Base-by-base conservation (phyloP, 768 basidiomycete species). In the Kwoniella sp. region DNA sequence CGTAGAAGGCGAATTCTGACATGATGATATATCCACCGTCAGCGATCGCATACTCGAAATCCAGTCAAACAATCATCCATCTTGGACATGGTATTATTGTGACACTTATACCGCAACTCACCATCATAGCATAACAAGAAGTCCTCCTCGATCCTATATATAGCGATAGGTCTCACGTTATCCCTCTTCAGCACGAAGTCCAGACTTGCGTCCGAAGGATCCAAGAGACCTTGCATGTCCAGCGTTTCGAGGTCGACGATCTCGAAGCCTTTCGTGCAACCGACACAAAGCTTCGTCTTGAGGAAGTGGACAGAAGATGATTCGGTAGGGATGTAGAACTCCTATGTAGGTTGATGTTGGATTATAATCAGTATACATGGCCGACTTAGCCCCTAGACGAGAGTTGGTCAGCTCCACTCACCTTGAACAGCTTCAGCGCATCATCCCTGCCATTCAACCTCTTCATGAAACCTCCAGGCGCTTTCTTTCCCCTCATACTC, bases 321-420 rank as follows among this genome's bases (percentile, higher is more conserved):
- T 79, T 98, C 93, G 13, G 96, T 92, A 0, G 96, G 95, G 65
- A 99, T 97, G 77, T 98, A 99, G 82, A 99, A 98, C 80, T 98
- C 95, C 93, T 96, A 75, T 69, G 12, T 34, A 13, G 13, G 34
- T 34, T 34, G 34, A 34, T n/a, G n/a, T n/a, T n/a, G n/a, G n/a
- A n/a, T n/a, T n/a, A n/a, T n/a, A 37, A 37, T 37, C 34, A 37
- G 34, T 13, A 37, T n/a, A n/a, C n/a, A n/a, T n/a, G n/a, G n/a
- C n/a, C 23, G 28, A 41, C 20, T 30, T 28, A 22, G 54, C 20
- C 17, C 26, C 31, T 26, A 25, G 23, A 26, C 75, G 83, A n/a
- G 4, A 1, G 25, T 28, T n/a, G 28, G 26, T 25, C 11, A 5
- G 20, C 37, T 12, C 31, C 1, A 69, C 82, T 37, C 55, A 92